phyloP scores from a whole-genome alignment of 2,329 filamentous ascomycete genomes.

The Trichoderma atroviride region DNA sequence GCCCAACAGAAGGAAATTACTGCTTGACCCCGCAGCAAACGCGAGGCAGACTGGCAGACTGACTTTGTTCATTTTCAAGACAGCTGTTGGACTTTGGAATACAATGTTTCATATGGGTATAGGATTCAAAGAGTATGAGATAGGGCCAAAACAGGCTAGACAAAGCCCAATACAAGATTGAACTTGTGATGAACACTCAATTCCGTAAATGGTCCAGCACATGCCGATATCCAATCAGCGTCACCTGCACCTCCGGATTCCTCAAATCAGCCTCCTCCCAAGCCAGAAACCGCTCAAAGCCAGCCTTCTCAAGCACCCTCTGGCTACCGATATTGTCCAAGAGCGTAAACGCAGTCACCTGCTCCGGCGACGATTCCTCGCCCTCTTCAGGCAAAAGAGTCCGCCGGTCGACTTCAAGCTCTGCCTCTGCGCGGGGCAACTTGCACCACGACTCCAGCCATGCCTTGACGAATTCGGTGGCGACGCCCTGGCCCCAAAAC shows the following conservation, averaged over 20 bases:
- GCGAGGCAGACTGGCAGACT: neutral
- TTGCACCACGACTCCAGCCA: conserved; percentile 51
- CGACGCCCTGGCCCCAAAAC: conserved; percentile 57
- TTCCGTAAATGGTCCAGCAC: neutral
- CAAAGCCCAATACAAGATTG: no score
- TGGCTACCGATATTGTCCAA: conserved; percentile 54
- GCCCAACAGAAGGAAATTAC: neutral
- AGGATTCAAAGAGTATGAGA: neutral
- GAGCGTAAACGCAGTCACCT: conserved; percentile 30
- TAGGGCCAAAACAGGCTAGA: neutral
- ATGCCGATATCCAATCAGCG: neutral
- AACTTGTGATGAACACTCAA: neutral
- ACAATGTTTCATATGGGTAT: neutral
- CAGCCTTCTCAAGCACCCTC: conserved; percentile 57
- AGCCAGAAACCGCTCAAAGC: conserved; percentile 51
- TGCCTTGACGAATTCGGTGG: conserved; percentile 55
- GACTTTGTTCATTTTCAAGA: neutral
- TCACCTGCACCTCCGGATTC: conserved; percentile 14
- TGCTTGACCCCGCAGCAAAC: neutral
- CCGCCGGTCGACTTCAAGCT: conserved; percentile 33
- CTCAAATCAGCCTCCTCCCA: conserved; percentile 38
- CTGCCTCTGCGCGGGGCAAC: conserved; percentile 49
- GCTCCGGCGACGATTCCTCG: neutral
- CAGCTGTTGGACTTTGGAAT: neutral
- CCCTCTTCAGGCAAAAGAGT: neutral